Percentiles rank a stretch among this genome's conserved stretches.
These are phyloP conservation scores for Penicillium psychrofluorescens DNA, from an alignment of 495 filamentous ascomycete species.

Conservation along the genomic window DNA sequence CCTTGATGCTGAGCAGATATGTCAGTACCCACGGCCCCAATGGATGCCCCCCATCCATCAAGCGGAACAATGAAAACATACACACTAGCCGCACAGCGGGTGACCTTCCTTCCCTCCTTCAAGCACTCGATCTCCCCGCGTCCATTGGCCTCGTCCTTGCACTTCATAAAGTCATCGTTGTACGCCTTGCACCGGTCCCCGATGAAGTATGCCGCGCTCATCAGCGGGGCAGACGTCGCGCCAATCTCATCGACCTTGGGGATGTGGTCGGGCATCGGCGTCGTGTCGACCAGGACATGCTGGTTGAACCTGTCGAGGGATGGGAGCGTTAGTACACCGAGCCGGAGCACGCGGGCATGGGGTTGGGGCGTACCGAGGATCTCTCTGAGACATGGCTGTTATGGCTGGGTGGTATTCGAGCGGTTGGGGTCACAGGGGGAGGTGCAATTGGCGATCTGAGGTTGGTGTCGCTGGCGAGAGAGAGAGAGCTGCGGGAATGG, in stretches of 20 bases:
- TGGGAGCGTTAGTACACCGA: slow-evolving; percentile 7
- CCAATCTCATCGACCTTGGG: slow-evolving; percentile 89
- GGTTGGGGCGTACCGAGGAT: slow-evolving; percentile 33
- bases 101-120: slow-evolving; percentile 93
- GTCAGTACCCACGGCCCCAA: slow-evolving; percentile 2
- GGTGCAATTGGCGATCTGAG: slow-evolving; percentile 15
- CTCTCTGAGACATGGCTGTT: slow-evolving; percentile 43
- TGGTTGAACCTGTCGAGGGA: slow-evolving; percentile 74
- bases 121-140: slow-evolving; percentile 89
- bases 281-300: slow-evolving; percentile 86
- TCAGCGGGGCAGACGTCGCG: slow-evolving; percentile 79
- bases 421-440: slow-evolving; percentile 1
- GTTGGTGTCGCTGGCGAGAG: slow-evolving; percentile 16
- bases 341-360: no score
- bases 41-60: no score
- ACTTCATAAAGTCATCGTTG: slow-evolving; percentile 99
- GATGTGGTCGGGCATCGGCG: slow-evolving; percentile 85
- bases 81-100: slow-evolving; percentile 92
- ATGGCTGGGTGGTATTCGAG: slow-evolving; percentile 9
- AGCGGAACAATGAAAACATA: slow-evolving; percentile 47
- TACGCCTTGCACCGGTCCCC: slow-evolving; percentile 87
- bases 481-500: slow-evolving; percentile 19
- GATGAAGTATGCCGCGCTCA: slow-evolving; percentile 95
- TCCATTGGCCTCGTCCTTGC: slow-evolving; percentile 86
- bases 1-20: slow-evolving; percentile 58